Evolutionary conservation across 2,329 filamentous ascomycete genomes (phyloP).

Genomic region (Trichoderma endophyticum): DNA sequence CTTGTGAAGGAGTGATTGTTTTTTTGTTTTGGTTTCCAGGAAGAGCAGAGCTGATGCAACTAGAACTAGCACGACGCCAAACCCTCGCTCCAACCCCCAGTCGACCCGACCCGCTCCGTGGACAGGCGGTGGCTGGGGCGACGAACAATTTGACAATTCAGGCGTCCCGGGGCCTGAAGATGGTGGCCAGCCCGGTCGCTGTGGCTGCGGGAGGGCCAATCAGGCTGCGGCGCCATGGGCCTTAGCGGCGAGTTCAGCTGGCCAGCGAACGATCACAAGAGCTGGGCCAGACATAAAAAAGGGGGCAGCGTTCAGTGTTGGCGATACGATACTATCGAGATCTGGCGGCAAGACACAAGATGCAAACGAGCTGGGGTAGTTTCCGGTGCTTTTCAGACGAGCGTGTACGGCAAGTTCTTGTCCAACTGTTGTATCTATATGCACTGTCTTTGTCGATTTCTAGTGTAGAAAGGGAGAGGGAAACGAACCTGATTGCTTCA

Average conservation of each 20-base stretch:
- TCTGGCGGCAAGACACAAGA: conserved; percentile 1
- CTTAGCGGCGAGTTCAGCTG: conserved; percentile 18
- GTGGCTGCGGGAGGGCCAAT: conserved; percentile 14
- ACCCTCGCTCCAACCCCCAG: conserved; percentile 7
- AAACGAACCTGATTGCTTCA: background rate
- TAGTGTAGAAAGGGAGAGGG: background rate
- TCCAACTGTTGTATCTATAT: background rate
- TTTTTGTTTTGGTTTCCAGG: conserved; percentile 16
- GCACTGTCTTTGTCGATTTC: background rate
- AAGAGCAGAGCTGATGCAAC: conserved; percentile 9
- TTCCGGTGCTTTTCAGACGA: background rate
- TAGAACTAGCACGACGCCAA: conserved; percentile 10
- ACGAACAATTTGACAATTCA: background rate
- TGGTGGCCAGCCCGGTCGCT: background rate
- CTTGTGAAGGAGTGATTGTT: conserved; percentile 11
- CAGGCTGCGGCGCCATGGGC: background rate
- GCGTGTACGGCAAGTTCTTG: background rate
- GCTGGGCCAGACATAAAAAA: conserved; percentile 11
- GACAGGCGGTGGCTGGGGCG: conserved; percentile 20
- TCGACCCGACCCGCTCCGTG: conserved; percentile 13
- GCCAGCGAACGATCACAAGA: conserved; percentile 11
- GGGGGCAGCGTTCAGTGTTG: background rate
- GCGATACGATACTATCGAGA: background rate
- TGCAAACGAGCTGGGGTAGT: background rate
- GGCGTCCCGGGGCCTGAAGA: background rate